Evolutionary conservation across 257 asterid genomes (phyloP).

Genomic region (Prunella vulgaris): DNA sequence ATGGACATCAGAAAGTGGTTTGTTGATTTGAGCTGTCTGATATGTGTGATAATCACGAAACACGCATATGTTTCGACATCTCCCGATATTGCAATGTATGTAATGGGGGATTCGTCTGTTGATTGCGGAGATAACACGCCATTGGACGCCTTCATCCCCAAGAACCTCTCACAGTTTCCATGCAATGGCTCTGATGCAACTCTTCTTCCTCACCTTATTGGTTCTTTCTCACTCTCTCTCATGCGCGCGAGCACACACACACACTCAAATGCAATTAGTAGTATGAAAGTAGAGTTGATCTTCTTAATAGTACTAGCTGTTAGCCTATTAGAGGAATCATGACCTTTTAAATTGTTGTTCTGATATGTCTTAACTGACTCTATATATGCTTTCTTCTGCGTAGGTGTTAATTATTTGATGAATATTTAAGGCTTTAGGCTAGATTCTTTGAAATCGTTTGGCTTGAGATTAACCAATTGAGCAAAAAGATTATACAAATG

Average conservation of each 20-base stretch:
- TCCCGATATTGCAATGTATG: constrained; percentile 39
- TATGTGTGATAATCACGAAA: constrained; percentile 10
- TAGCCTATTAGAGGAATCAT: neutral
- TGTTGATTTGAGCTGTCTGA: constrained; percentile 14
- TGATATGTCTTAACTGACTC: neutral
- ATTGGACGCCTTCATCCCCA: constrained; percentile 31
- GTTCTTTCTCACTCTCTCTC: constrained; percentile 30
- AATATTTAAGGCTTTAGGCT: too few relatives aligned
- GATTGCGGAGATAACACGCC: constrained; percentile 69
- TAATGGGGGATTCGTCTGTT: constrained; percentile 68
- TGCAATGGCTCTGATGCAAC: constrained; percentile 62
- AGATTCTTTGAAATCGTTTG: too few relatives aligned
- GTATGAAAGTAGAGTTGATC: neutral
- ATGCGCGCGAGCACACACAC: too few relatives aligned
- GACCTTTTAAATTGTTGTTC: neutral
- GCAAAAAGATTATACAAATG: too few relatives aligned
- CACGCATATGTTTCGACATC: constrained; percentile 17
- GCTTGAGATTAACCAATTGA: too few relatives aligned
- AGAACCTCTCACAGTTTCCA: constrained; percentile 43
- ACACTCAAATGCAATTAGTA: too few relatives aligned
- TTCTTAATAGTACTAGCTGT: neutral
- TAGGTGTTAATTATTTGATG: neutral
- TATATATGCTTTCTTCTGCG: neutral
- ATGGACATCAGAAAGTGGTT: constrained; percentile 20
- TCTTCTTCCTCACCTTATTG: constrained; percentile 64